Evolutionary conservation across 108 stramenopile species (phyloP).

Genomic region (Schizochytrium sp.): DNA sequence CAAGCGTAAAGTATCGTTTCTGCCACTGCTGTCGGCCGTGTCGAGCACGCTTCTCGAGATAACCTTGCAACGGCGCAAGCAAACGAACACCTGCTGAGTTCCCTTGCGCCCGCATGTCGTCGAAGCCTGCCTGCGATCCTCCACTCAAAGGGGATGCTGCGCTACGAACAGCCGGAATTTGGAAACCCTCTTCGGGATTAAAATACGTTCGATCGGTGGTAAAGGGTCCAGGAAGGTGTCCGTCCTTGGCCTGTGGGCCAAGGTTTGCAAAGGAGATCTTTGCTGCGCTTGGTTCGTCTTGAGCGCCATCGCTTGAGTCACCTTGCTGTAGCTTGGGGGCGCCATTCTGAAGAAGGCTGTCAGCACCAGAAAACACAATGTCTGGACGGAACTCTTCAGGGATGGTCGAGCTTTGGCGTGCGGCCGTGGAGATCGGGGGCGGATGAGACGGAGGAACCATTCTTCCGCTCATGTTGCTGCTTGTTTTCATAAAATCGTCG

Average conservation of each 20-base stretch:
- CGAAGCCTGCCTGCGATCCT: neutral
- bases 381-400: neutral
- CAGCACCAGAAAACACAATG: neutral
- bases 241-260: neutral
- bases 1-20: neutral
- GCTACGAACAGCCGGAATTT: neutral
- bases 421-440: neutral
- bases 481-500: neutral
- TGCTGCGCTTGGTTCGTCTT: too few relatives aligned
- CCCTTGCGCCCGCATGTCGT: neutral
- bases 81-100: neutral
- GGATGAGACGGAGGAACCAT: neutral
- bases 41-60: neutral
- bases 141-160: neutral
- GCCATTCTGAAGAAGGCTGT: too few relatives aligned
- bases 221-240: neutral
- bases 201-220: neutral
- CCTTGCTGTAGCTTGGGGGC: too few relatives aligned
- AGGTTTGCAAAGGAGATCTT: too few relatives aligned
- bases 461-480: too few relatives aligned
- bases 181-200: neutral
- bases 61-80: neutral
- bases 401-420: neutral
- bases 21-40: constrained; percentile 2
- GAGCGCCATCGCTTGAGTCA: too few relatives aligned